Conservation (phyloP, 352 stramenopile genomes). For the Globisporangium orthogonon region DNA sequence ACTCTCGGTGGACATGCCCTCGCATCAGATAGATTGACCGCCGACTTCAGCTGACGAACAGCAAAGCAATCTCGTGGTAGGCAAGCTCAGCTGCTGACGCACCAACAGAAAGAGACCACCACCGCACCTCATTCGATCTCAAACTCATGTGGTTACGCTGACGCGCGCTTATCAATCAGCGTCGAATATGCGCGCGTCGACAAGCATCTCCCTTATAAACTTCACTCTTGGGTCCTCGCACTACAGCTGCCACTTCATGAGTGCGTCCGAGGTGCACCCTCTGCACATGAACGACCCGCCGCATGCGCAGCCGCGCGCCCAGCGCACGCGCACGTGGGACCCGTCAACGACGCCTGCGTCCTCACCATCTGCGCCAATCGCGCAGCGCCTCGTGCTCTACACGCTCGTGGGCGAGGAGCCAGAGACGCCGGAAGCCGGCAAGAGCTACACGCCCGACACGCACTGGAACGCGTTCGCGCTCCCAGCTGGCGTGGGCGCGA, state of each 20-base stretch:
- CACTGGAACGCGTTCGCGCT: conserved; percentile 77
- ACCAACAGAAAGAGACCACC: too few relatives aligned
- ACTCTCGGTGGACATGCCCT: too few relatives aligned
- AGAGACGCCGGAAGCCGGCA: conserved; percentile 41
- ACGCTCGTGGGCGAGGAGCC: conserved; percentile 56
- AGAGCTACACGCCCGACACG: conserved; percentile 35
- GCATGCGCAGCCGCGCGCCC: conserved; percentile 12
- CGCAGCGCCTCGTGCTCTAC: conserved; percentile 47
- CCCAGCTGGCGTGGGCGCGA: conserved; percentile 4
- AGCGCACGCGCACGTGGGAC: conserved; percentile 18
- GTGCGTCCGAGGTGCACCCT: conserved; percentile 20
- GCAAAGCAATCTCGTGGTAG: too few relatives aligned
- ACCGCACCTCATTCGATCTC: too few relatives aligned
- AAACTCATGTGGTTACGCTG: background rate
- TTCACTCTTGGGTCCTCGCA: background rate
- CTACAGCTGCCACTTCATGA: conserved; percentile 4
- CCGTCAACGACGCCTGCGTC: conserved; percentile 5
- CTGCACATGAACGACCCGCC: conserved; percentile 14
- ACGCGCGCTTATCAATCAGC: background rate
- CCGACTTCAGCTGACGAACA: too few relatives aligned
- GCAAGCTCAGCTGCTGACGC: too few relatives aligned
- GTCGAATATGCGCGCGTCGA: background rate
- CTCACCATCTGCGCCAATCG: background rate
- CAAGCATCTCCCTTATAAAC: background rate
- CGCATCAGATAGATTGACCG: too few relatives aligned